These are phyloP conservation scores for Medakamo hakoo DNA, from an alignment of 139 green algal genomes.

Conservation along the genomic window DNA sequence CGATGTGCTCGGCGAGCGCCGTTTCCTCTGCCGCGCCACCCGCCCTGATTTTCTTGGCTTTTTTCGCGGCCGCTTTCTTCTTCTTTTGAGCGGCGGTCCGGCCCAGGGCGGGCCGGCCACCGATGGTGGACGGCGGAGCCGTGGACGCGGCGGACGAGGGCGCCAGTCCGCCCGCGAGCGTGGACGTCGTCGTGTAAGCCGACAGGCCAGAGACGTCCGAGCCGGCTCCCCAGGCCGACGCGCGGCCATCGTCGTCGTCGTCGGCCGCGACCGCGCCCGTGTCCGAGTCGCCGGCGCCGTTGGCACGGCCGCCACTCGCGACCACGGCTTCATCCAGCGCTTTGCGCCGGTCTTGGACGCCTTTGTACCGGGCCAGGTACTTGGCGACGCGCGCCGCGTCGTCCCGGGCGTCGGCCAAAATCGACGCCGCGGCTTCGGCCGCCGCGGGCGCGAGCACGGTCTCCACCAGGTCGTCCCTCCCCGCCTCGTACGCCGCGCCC, in stretches of 20 bases:
- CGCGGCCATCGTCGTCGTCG: constrained; percentile 2
- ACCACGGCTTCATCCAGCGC: neutral
- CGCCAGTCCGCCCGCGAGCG: neutral
- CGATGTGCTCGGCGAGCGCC: constrained; percentile 5
- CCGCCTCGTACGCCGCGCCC: constrained; percentile 8
- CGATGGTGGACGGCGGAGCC: constrained; percentile 3
- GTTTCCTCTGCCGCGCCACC: neutral
- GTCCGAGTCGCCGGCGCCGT: neutral
- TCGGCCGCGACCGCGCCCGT: constrained; percentile 5
- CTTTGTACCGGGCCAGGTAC: constrained; percentile 50
- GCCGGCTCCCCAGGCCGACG: constrained; percentile 11
- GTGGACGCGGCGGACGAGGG: neutral
- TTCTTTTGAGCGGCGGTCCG: neutral
- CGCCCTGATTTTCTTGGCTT: neutral
- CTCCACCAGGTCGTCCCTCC: constrained; percentile 26
- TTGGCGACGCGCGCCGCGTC: constrained; percentile 40
- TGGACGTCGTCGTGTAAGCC: neutral
- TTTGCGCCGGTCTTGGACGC: constrained; percentile 28
- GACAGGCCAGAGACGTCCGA: constrained; percentile 16
- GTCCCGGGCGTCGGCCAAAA: constrained; percentile 23
- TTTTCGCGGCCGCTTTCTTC: neutral
- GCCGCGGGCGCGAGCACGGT: constrained; percentile 26
- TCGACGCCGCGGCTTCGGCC: constrained; percentile 17
- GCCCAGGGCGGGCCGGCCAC: constrained; percentile 7
- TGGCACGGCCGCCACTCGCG: neutral